Percentiles rank a stretch among this genome's conserved stretches.
phyloP scores from a whole-genome alignment of 805 yeast species.

The Sungouiella thailandica region DNA sequence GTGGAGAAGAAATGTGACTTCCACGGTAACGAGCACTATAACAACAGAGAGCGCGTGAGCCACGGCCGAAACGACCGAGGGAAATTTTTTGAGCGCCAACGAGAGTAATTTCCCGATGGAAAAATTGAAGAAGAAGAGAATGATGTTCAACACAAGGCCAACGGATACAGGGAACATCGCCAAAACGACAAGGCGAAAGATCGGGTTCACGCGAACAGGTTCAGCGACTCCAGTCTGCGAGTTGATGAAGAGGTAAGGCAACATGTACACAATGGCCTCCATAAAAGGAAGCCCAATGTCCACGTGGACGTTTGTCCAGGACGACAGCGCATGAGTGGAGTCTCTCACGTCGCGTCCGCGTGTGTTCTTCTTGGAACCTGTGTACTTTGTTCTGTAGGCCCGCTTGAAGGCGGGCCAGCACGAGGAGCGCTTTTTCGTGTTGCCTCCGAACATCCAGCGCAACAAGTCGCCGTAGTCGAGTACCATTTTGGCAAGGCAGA shows the following conservation, averaged over 20 bases:
- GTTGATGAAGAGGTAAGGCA: slow-evolving; percentile 77
- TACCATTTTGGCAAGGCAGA: slow-evolving; percentile 42
- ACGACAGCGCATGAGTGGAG: slow-evolving; percentile 7
- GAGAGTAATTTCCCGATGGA: slow-evolving; percentile 33
- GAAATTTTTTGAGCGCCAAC: slow-evolving; percentile 26
- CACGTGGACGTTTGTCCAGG: slow-evolving; percentile 12
- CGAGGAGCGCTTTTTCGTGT: slow-evolving; percentile 48
- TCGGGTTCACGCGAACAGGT: slow-evolving; percentile 39
- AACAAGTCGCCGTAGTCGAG: slow-evolving; percentile 45
- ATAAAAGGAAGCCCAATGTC: slow-evolving; percentile 16
- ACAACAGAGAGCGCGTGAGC: slow-evolving; percentile 35
- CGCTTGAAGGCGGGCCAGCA: slow-evolving; percentile 76
- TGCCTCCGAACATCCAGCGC: slow-evolving; percentile 81
- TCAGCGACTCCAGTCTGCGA: slow-evolving; percentile 74
- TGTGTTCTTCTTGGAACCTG: slow-evolving; percentile 20
- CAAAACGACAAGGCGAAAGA: slow-evolving; percentile 56
- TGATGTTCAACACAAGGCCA: slow-evolving; percentile 18
- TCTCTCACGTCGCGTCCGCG: not conserved
- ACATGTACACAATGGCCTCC: slow-evolving; percentile 25
- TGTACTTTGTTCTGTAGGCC: slow-evolving; percentile 15
- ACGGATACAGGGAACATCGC: slow-evolving; percentile 43
- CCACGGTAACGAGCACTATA: slow-evolving; percentile 29
- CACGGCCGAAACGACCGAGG: slow-evolving; percentile 35
- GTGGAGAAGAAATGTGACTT: slow-evolving; percentile 36
- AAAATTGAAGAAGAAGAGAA: slow-evolving; percentile 32